phyloP scores from a whole-genome alignment of 805 yeast genomes.

The Hanseniaspora taiwanica region DNA sequence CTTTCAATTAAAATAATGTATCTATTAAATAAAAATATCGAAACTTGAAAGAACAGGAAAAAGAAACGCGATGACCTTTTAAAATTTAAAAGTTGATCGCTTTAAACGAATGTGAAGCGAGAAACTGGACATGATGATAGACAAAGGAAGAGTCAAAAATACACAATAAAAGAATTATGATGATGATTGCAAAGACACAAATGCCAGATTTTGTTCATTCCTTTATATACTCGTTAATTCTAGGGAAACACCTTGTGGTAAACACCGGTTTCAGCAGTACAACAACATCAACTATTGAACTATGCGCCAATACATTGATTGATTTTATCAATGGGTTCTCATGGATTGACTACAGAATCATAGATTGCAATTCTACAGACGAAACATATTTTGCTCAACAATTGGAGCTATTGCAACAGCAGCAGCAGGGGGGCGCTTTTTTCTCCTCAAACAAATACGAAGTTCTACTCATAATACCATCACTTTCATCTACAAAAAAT shows the following conservation, averaged over 20 bases:
- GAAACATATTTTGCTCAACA: background rate
- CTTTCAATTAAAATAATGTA: too few relatives aligned
- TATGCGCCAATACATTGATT: background rate
- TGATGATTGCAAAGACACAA: background rate
- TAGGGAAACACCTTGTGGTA: background rate
- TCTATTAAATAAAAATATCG: background rate
- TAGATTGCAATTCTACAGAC: background rate
- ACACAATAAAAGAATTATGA: too few relatives aligned
- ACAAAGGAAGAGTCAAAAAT: too few relatives aligned
- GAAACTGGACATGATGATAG: too few relatives aligned
- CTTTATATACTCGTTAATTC: background rate
- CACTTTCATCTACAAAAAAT: background rate
- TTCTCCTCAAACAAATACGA: conserved; percentile 1
- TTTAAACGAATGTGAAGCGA: background rate
- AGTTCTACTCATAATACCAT: background rate
- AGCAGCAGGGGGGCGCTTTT: too few relatives aligned
- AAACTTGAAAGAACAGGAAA: background rate
- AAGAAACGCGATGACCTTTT: background rate
- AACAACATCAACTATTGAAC: background rate
- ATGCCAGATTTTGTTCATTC: conserved; percentile 1
- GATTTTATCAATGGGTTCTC: background rate
- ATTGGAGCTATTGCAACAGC: background rate
- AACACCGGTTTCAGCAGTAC: background rate
- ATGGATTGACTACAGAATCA: background rate
- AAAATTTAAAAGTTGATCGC: background rate